These are phyloP conservation scores for Rutstroemia sp. DNA, from an alignment of 2,329 filamentous ascomycete genomes.

Conservation along the genomic window DNA sequence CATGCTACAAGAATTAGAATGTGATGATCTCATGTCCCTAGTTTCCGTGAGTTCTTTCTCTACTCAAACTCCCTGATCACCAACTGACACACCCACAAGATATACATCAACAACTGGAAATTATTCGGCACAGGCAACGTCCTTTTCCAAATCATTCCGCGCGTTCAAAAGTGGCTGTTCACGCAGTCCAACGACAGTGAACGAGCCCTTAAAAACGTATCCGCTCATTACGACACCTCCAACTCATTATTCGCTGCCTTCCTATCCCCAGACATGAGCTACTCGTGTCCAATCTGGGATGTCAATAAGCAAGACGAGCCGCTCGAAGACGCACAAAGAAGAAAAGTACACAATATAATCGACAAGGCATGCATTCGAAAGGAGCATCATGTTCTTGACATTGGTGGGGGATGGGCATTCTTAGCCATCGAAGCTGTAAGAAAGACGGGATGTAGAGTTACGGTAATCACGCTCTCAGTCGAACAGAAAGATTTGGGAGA, in stretches of 20 bases:
- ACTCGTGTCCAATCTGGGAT: slow-evolving; percentile 59
- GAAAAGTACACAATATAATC: slow-evolving; percentile 58
- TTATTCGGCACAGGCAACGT: background rate
- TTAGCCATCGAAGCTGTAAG: slow-evolving; percentile 61
- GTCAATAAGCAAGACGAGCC: slow-evolving; percentile 35
- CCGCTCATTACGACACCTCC: slow-evolving; percentile 65
- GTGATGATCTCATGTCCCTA: slow-evolving; percentile 46
- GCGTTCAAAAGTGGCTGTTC: background rate
- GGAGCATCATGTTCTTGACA: slow-evolving; percentile 61
- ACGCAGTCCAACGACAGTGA: slow-evolving; percentile 44
- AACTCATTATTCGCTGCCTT: slow-evolving; percentile 68
- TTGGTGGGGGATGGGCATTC: slow-evolving; percentile 65
- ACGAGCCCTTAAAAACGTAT: slow-evolving; percentile 54
- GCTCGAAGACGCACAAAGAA: slow-evolving; percentile 55
- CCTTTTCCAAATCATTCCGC: background rate
- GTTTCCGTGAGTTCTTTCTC: background rate
- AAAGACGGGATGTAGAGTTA: slow-evolving; percentile 58
- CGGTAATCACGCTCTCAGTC: slow-evolving; percentile 55
- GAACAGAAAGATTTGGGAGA: slow-evolving; percentile 62
- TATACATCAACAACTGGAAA: slow-evolving; percentile 3
- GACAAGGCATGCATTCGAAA: slow-evolving; percentile 51
- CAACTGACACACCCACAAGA: background rate
- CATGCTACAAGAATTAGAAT: slow-evolving; percentile 62
- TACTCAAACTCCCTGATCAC: background rate
- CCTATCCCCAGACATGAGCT: slow-evolving; percentile 63